A percentile compares a stretch with the other conserved stretches of the same genome.
Evolutionary conservation across 352 stramenopile genomes (phyloP).

Genomic region (Phytopythium helicoides): DNA sequence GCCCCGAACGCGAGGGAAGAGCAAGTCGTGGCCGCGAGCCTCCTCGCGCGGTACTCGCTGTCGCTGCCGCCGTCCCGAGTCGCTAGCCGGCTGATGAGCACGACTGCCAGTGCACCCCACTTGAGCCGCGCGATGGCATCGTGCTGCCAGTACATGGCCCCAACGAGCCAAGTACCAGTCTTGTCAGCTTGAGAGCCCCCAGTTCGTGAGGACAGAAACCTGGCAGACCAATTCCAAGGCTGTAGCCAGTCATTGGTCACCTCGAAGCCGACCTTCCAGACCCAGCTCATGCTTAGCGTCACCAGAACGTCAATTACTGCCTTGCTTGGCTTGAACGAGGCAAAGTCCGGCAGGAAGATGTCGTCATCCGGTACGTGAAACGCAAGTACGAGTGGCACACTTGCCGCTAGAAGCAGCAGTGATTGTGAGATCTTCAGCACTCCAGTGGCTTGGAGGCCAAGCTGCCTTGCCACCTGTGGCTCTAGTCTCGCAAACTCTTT

Average conservation of each 20-base stretch:
- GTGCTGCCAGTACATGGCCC: constrained; percentile 9
- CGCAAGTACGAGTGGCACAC: constrained; percentile 23
- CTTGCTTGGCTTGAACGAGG: constrained; percentile 16
- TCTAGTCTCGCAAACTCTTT: constrained; percentile 30
- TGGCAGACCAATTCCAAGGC: constrained; percentile 7
- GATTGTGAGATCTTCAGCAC: constrained; percentile 43
- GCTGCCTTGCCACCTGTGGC: constrained; percentile 33
- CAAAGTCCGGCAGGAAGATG: constrained; percentile 20
- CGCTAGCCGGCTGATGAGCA: background rate
- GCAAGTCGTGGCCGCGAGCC: constrained; percentile 13
- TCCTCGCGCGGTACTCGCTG: constrained; percentile 8
- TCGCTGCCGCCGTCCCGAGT: constrained; percentile 6
- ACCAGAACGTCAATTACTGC: constrained; percentile 27
- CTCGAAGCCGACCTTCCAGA: constrained; percentile 46
- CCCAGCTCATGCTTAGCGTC: constrained; percentile 50
- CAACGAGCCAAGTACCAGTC: constrained; percentile 23
- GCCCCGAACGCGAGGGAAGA: constrained; percentile 19
- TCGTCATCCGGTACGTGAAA: constrained; percentile 31
- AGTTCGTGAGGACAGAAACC: background rate
- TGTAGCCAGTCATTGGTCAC: constrained; percentile 32
- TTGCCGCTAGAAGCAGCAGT: constrained; percentile 31
- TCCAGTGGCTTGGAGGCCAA: constrained; percentile 39
- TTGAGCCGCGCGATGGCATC: constrained; percentile 7
- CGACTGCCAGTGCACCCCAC: constrained; percentile 3
- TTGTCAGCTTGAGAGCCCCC: background rate